Evolutionary conservation across 2,329 filamentous ascomycete genomes (phyloP).

Genomic region (Westerdykella aurantiaca): DNA sequence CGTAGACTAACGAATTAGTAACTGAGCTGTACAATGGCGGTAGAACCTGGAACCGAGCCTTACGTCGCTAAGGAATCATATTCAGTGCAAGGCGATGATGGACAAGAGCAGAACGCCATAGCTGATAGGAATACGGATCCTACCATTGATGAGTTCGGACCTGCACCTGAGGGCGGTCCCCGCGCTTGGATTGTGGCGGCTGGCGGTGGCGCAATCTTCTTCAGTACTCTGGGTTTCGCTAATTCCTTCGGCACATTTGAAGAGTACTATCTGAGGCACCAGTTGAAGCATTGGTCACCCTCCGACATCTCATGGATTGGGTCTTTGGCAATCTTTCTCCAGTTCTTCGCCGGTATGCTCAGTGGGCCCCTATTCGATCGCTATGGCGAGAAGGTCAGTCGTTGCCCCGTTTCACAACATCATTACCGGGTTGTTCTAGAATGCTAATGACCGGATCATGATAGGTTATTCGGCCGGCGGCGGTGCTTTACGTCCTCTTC

Average conservation of each 20-base stretch:
- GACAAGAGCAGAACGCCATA: neutral
- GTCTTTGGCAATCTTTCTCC: constrained; percentile 37
- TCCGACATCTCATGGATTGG: constrained; percentile 43
- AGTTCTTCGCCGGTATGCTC: constrained; percentile 51
- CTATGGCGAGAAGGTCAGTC: constrained; percentile 37
- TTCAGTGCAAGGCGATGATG: no score
- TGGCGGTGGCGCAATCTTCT: constrained; percentile 27
- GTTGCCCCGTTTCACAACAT: neutral
- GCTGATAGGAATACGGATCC: constrained; percentile 1
- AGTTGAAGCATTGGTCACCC: constrained; percentile 29
- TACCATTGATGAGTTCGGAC: constrained; percentile 19
- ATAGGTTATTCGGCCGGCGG: constrained; percentile 48
- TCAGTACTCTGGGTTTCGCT: constrained; percentile 36
- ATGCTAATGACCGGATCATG: constrained; percentile 42
- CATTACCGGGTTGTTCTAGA: neutral
- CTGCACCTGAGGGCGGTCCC: constrained; percentile 31
- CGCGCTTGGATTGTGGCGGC: constrained; percentile 32
- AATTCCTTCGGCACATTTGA: constrained; percentile 41
- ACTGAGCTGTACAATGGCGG: no score
- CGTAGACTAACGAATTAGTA: no score
- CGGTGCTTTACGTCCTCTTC: constrained; percentile 52
- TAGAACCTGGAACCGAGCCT: no score
- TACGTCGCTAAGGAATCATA: no score
- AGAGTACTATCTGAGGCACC: constrained; percentile 40
- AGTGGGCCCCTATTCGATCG: constrained; percentile 58